A percentile compares a stretch with the other conserved stretches of the same genome.
Conservation (phyloP, 2,329 filamentous ascomycete genomes). For the Clarireedia homoeocarpa region DNA sequence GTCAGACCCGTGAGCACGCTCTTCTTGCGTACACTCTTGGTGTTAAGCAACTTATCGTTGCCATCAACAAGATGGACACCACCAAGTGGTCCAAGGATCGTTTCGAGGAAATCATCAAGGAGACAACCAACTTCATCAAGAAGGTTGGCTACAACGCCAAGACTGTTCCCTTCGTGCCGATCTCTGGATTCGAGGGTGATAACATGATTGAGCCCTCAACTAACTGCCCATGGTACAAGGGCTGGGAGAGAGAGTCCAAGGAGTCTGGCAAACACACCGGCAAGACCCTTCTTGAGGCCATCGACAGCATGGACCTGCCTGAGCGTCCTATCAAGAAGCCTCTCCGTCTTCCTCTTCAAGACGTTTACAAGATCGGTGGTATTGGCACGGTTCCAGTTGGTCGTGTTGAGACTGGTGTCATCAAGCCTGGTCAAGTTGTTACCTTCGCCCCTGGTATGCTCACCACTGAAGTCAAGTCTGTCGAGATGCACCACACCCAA, state of each 20-base stretch:
- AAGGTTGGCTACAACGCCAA: conserved; percentile 99
- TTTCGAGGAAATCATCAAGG: conserved; percentile 99
- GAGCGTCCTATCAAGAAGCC: conserved; percentile 96
- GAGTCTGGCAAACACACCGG: conserved; percentile 66
- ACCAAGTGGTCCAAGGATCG: conserved; percentile 95
- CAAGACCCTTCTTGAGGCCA: conserved; percentile 99
- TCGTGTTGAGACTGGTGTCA: conserved; percentile 99
- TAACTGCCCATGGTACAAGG: conserved; percentile 99
- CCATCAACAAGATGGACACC: conserved; percentile 99
- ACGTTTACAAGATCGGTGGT: conserved; percentile 99
- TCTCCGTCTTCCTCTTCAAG: conserved; percentile 99
- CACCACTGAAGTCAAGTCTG: conserved; percentile 99
- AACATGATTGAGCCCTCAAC: conserved; percentile 89
- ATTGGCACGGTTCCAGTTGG: conserved; percentile 99
- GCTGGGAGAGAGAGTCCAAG: conserved; percentile 99
- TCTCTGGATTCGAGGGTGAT: conserved; percentile 99
- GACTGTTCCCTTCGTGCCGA: conserved; percentile 95
- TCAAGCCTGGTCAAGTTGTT: conserved; percentile 88
- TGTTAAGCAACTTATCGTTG: conserved; percentile 99
- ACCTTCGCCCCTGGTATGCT: conserved; percentile 98
- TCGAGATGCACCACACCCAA: conserved; percentile 99
- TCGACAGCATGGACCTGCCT: conserved; percentile 90
- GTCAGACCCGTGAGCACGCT: conserved; percentile 99
- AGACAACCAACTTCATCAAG: conserved; percentile 99
- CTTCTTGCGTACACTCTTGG: conserved; percentile 99